Percentiles rank a stretch among this genome's conserved stretches.
These are phyloP conservation scores for Tuber microsphaerosporum DNA, from an alignment of 495 filamentous ascomycete species.

Conservation along the genomic window DNA sequence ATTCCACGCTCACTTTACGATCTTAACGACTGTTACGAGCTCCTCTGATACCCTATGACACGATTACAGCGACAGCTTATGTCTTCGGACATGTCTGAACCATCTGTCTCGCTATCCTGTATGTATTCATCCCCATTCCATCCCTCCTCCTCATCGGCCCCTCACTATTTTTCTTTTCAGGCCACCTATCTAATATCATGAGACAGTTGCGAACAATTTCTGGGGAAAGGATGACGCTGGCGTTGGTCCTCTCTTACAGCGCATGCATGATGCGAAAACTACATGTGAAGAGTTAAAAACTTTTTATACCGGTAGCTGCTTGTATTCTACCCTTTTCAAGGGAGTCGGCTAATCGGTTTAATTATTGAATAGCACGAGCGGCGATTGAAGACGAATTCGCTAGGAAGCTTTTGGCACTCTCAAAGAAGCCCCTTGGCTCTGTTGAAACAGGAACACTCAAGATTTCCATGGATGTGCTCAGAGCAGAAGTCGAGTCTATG, in stretches of 20 bases:
- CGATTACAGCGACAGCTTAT: slow-evolving; percentile 7
- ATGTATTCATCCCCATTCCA: slow-evolving; percentile 10
- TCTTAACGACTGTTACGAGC: slow-evolving; percentile 16
- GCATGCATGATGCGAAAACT: slow-evolving; percentile 91
- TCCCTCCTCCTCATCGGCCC: background rate
- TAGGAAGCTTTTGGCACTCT: slow-evolving; percentile 78
- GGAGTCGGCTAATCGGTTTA: slow-evolving; percentile 9
- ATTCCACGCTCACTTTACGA: slow-evolving; percentile 7
- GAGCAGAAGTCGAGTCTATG: slow-evolving; percentile 89
- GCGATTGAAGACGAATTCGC: slow-evolving; percentile 96
- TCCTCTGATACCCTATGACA: background rate
- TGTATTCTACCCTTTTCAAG: slow-evolving; percentile 8
- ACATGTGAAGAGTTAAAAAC: slow-evolving; percentile 89
- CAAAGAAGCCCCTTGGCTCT: slow-evolving; percentile 84
- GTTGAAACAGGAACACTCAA: slow-evolving; percentile 76
- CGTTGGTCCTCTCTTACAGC: slow-evolving; percentile 82
- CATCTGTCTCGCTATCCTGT: slow-evolving; percentile 49
- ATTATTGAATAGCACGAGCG: slow-evolving; percentile 60
- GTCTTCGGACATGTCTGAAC: slow-evolving; percentile 35
- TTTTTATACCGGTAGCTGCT: slow-evolving; percentile 71
- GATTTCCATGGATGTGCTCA: slow-evolving; percentile 73
- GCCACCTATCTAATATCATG: slow-evolving; percentile 16
- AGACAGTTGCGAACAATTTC: slow-evolving; percentile 92
- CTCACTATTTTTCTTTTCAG: background rate
- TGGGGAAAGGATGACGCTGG: slow-evolving; percentile 99